Conservation (phyloP, 2,329 filamentous ascomycete genomes). For the Ploettnerulaceae sp. region DNA sequence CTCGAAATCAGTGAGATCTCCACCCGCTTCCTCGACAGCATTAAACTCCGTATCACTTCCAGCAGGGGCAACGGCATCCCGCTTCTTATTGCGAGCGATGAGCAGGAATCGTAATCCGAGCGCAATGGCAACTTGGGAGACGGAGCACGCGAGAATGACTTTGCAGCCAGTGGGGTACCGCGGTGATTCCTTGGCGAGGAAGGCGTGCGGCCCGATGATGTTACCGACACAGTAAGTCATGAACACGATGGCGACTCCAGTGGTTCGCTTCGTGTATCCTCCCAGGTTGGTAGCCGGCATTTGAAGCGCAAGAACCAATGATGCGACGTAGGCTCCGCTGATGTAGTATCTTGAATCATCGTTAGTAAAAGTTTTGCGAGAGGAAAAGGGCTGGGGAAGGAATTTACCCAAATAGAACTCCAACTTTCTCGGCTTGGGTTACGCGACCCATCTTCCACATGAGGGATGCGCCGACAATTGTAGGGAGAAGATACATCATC, state of each 20-base stretch:
- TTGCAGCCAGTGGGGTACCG: constrained; percentile 48
- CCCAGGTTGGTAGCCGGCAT: constrained; percentile 41
- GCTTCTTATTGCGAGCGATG: constrained; percentile 37
- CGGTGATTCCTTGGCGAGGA: constrained; percentile 44
- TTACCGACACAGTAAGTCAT: constrained; percentile 15
- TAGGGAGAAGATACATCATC: constrained; percentile 30
- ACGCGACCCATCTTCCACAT: constrained; percentile 29
- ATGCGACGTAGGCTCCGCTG: constrained; percentile 43
- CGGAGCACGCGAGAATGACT: constrained; percentile 44
- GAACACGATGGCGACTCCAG: constrained; percentile 41
- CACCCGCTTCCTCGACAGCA: constrained; percentile 29
- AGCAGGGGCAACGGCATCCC: constrained; percentile 28
- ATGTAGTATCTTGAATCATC: constrained; percentile 28
- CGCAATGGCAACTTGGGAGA: constrained; percentile 39
- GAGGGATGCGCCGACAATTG: constrained; percentile 30
- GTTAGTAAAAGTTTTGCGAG: neutral
- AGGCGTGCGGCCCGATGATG: constrained; percentile 47
- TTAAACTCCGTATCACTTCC: constrained; percentile 7
- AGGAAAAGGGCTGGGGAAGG: no score
- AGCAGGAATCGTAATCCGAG: constrained; percentile 35
- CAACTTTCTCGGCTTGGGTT: constrained; percentile 27
- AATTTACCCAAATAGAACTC: constrained; percentile 27
- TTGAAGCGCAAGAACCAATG: constrained; percentile 49
- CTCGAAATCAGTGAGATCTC: constrained; percentile 39
- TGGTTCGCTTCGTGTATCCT: constrained; percentile 44